These are phyloP conservation scores for Vitellaria paradoxa DNA, from an alignment of 179 eudicot genomes.

Conservation along the genomic window DNA sequence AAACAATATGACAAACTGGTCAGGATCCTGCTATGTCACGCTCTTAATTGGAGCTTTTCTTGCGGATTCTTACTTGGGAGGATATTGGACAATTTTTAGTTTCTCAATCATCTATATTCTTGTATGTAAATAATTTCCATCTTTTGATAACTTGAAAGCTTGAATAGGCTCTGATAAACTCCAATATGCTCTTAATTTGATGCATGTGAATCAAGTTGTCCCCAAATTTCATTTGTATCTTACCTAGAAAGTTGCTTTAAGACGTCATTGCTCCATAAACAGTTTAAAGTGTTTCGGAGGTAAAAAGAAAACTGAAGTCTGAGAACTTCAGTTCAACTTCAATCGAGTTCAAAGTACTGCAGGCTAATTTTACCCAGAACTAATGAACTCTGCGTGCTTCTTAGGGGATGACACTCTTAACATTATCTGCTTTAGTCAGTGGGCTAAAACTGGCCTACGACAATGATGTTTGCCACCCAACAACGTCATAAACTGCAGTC, in stretches of 20 bases:
- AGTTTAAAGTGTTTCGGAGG: background rate
- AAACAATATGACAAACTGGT: slow-evolving; percentile 30
- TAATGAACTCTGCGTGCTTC: background rate
- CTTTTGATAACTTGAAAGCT: background rate
- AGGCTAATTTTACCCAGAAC: background rate
- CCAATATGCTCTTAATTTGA: background rate
- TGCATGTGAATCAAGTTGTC: background rate
- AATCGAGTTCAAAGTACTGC: background rate
- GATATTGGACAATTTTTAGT: slow-evolving; percentile 31
- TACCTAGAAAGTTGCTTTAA: background rate
- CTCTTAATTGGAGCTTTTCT: slow-evolving; percentile 38
- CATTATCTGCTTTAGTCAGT: slow-evolving; percentile 29
- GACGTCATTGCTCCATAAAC: background rate
- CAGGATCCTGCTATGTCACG: slow-evolving; percentile 34
- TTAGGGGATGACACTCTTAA: slow-evolving; percentile 34
- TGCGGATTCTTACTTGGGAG: slow-evolving; percentile 34
- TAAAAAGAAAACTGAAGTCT: too few species aligned
- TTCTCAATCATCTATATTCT: slow-evolving; percentile 29
- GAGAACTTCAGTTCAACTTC: background rate
- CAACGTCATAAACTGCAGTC: slow-evolving; percentile 21
- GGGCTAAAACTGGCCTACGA: slow-evolving; percentile 29
- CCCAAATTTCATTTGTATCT: slow-evolving; percentile 8
- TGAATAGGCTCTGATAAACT: background rate
- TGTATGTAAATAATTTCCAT: slow-evolving; percentile 12
- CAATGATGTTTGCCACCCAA: slow-evolving; percentile 27